These are phyloP conservation scores for Fraxinus baroniana DNA, from an alignment of 305 asterid species.

Conservation along the genomic window DNA sequence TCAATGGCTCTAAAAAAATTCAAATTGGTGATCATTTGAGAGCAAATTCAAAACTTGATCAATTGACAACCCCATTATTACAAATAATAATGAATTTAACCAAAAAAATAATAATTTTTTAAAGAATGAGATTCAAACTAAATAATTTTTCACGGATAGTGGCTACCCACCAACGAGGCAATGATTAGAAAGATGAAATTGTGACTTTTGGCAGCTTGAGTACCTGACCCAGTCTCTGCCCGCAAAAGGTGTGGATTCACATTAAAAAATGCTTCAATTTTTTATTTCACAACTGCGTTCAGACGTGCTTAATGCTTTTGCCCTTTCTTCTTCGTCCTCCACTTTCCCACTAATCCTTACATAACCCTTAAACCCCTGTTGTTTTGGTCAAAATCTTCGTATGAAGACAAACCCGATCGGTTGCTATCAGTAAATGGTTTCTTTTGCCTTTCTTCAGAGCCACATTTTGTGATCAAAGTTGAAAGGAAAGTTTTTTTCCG, in stretches of 20 bases:
- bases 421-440: constrained; percentile 9
- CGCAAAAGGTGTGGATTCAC: not conserved
- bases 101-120: too few relatives aligned
- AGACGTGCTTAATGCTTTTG: constrained; percentile 21
- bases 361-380: constrained; percentile 2
- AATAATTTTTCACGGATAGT: not conserved
- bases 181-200: constrained; percentile 43
- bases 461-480: not conserved
- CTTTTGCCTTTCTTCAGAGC: not conserved
- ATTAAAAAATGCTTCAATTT: not conserved
- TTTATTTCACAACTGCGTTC: not conserved
- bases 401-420: constrained; percentile 7
- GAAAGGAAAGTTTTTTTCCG: not conserved
- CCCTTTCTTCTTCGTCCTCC: constrained; percentile 4
- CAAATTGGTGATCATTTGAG: too few relatives aligned
- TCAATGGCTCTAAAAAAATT: too few relatives aligned
- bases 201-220: not conserved
- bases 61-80: too few relatives aligned
- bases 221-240: not conserved
- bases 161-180: constrained; percentile 50
- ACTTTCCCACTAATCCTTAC: not conserved
- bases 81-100: too few relatives aligned
- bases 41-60: too few relatives aligned
- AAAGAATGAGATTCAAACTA: too few relatives aligned
- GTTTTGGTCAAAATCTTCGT: constrained; percentile 34